Base-by-base conservation (phyloP, 1,284 basidiomycete genomes). In the Austroboletus niveus region DNA sequence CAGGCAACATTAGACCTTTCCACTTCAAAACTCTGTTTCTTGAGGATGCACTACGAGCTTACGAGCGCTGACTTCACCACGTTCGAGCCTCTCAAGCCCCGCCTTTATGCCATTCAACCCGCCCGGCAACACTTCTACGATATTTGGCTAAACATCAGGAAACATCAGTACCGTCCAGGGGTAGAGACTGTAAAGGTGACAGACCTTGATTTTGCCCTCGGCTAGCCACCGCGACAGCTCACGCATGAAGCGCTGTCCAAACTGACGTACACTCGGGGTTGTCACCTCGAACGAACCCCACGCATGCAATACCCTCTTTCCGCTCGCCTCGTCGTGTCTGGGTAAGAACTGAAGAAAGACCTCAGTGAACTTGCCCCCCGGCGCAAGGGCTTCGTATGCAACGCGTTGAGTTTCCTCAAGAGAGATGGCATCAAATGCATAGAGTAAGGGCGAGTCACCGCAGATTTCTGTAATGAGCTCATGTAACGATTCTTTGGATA, bases 371-470 rank as follows among this genome's bases (percentile, higher is more conserved):
- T 43, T 30, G 11, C 59, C 59, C 8, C 46, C 36, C 6, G 17
- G 42, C 4, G 36, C 42, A 3, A 61, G 48, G 8, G 55, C n/a
- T 3, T 50, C 41, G 30, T 55, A 57, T 45, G 51, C 59, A 20
- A 32, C 8, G 3, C 42, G 49, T 31, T 53, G 56, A 10, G 59
- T 56, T 1, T 43, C 53, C 8, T 46, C 34, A 8, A 39, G 17
- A 8, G 57, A 53, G 8, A 55, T 41, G 1, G 47, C 46, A 4
- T 53, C 52, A 42, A 49, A 60, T 3, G 54, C 56, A 32, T 24
- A 50, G n/a, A 44, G 32, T 4, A 60, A n/a, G 2, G 47, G 40
- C 8, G 17, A 32, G 8, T 10, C 38, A 5, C 12, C 27, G 4
- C 45, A 51, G 17, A 39, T 20, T 3, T 45, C n/a, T 17, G 22